phyloP scores from a whole-genome alignment of 2,329 filamentous ascomycete species.

The Fusarium sp. region DNA sequence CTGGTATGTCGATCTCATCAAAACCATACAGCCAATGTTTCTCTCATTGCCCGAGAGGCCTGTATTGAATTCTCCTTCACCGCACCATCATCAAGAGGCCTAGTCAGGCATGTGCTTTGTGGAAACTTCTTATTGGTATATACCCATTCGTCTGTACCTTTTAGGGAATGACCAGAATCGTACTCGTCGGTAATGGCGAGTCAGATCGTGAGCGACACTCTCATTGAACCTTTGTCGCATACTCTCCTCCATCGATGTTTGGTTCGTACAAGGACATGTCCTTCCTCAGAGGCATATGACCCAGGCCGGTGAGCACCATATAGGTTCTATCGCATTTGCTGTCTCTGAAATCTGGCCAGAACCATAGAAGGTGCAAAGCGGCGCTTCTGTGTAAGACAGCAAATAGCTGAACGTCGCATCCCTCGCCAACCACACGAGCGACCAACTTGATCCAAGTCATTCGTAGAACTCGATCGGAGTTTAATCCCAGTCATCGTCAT shows the following conservation, averaged over 20 bases:
- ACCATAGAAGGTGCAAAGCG: background rate
- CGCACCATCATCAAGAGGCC: background rate
- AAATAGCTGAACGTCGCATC: background rate
- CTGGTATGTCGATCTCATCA: background rate
- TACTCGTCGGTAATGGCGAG: background rate
- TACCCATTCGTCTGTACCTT: background rate
- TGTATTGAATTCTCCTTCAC: background rate
- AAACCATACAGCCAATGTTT: background rate
- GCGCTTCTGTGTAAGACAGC: background rate
- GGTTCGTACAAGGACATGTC: background rate
- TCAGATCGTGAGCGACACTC: background rate
- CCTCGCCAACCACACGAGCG: background rate
- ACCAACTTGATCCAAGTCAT: background rate
- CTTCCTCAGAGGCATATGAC: background rate
- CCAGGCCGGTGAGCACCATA: background rate
- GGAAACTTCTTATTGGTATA: background rate
- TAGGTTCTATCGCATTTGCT: background rate
- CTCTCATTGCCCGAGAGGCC: background rate
- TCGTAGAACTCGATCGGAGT: background rate
- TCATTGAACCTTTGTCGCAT: background rate
- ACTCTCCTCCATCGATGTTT: background rate
- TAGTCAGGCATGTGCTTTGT: background rate
- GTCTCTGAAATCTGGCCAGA: background rate
- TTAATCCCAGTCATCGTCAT: conserved; percentile 74
- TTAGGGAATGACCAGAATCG: background rate